Evolutionary conservation across 441 rosid species (phyloP), one percentile per base, ranked within the genome.

Genomic region (Erodium moschatum): DNA sequence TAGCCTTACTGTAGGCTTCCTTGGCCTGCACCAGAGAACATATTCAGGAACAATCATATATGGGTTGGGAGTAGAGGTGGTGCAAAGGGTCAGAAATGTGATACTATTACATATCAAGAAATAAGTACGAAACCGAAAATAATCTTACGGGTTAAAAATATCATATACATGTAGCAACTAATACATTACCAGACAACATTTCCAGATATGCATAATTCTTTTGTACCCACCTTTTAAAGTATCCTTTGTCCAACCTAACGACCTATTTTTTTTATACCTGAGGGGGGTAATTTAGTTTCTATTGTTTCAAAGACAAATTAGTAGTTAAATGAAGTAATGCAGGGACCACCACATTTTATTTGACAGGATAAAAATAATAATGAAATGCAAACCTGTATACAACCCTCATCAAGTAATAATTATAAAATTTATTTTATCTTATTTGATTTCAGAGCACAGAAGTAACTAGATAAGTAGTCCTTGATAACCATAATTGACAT

Each of bases 11-110:
- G 65, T 82, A 92, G 9, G 73, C 84, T 70, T 82, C 85, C 78
- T 85, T 90, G 16, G 89, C 96, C 98, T 90, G 89, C 70, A 67
- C 72, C 54, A 70, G 64, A 68, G 48, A 68, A 61, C 67, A 72
- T 20, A 61, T 6, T 76, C 58, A 42, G 62, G 73, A 72, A 72
- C 33, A 67, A 44, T 75, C 48, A 54, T 50, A 66, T 72, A 29
- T 58, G 27, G 27, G 12, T 16, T 56, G 62, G 62, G 24, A 15
- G 18, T 35, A n/a, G 56, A 13, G 5, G 16, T 13, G 5, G 56
- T 13, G 56, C 56, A 50, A 50, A 4, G 56, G 16, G 31, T 50
- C 56, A 50, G 56, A 50, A 15, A 50, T 13, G 56, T n/a, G 56
- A 10, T 50, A 15, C 18, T 5, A 50, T 19, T 6, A 4, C 9